A percentile compares a stretch with the other conserved stretches of the same genome.
phyloP scores from a whole-genome alignment of 495 filamentous ascomycete species.

The Penicillium verhagenii region DNA sequence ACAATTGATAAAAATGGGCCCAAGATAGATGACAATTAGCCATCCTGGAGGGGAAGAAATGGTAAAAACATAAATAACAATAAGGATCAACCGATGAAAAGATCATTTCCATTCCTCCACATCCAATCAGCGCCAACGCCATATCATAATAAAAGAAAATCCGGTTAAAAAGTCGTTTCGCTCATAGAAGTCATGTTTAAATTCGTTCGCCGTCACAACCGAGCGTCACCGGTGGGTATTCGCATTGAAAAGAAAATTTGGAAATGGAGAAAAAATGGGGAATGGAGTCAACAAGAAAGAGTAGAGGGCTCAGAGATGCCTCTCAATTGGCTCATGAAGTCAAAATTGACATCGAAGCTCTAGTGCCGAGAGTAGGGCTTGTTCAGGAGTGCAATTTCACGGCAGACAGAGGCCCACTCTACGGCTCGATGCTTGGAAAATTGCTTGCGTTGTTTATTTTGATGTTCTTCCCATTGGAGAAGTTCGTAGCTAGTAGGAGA shows the following conservation, averaged over 20 bases:
- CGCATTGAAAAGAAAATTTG: not conserved
- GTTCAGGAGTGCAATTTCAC: conserved; percentile 95
- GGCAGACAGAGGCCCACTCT: conserved; percentile 84
- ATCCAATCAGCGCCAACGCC: conserved; percentile 22
- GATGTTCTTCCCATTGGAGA: conserved; percentile 88
- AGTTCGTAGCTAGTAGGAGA: conserved; percentile 57
- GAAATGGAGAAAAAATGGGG: not conserved
- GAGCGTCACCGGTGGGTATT: not conserved
- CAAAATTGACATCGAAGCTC: not conserved
- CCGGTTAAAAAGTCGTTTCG: conserved; percentile 6
- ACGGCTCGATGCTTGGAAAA: conserved; percentile 65
- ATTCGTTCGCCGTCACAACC: conserved; percentile 21
- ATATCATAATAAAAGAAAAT: conserved; percentile 6
- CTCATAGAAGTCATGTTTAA: conserved; percentile 23
- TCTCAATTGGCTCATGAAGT: not conserved
- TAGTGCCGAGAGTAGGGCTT: conserved; percentile 69
- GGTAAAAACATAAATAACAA: conserved; percentile 1
- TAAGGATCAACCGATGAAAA: conserved; percentile 3
- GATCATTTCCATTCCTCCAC: conserved; percentile 8
- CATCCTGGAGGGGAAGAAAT: not conserved
- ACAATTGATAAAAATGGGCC: not conserved
- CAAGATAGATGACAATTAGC: too few relatives aligned
- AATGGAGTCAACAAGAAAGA: not conserved
- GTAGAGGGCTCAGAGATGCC: too few relatives aligned
- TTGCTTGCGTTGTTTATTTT: conserved; percentile 40